phyloP scores from a whole-genome alignment of 192 early-diverging fungal genomes.

The Mycoemilia scoparia region DNA sequence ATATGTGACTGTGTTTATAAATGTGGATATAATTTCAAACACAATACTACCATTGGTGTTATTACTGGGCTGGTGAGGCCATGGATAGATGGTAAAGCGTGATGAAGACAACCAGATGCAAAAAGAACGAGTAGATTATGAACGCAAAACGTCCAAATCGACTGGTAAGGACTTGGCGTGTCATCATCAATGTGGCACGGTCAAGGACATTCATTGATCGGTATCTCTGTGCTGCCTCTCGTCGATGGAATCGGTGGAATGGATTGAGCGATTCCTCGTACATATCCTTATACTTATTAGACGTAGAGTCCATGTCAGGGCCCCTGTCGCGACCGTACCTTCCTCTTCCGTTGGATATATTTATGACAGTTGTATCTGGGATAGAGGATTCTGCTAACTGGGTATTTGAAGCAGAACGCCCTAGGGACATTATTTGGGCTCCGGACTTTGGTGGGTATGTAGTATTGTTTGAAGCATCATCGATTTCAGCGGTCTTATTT shows the following conservation, averaged over 20 bases:
- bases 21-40: too few species aligned
- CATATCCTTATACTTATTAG: slow-evolving; percentile 52
- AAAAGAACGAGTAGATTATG: slow-evolving; percentile 12
- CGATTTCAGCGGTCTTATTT: slow-evolving; percentile 6
- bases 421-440: too few species aligned
- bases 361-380: background rate
- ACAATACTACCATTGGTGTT: too few species aligned
- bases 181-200: slow-evolving; percentile 33
- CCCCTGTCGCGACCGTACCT: slow-evolving; percentile 33
- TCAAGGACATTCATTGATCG: slow-evolving; percentile 60
- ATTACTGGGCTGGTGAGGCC: too few species aligned
- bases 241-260: slow-evolving; percentile 63
- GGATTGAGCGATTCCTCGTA: slow-evolving; percentile 86
- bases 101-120: slow-evolving; percentile 67
- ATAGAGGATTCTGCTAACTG: background rate
- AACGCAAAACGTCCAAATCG: slow-evolving; percentile 10
- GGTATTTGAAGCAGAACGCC: slow-evolving; percentile 9
- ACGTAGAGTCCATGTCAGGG: too few species aligned
- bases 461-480: too few species aligned
- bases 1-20: too few species aligned
- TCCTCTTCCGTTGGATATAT: slow-evolving; percentile 11
- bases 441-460: too few species aligned
- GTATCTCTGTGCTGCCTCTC: slow-evolving; percentile 51
- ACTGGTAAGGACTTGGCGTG: slow-evolving; percentile 13
- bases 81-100: slow-evolving; percentile 54